These are phyloP conservation scores for Amanita pallidorosea DNA, from an alignment of 768 basidiomycete species.

Conservation along the genomic window DNA sequence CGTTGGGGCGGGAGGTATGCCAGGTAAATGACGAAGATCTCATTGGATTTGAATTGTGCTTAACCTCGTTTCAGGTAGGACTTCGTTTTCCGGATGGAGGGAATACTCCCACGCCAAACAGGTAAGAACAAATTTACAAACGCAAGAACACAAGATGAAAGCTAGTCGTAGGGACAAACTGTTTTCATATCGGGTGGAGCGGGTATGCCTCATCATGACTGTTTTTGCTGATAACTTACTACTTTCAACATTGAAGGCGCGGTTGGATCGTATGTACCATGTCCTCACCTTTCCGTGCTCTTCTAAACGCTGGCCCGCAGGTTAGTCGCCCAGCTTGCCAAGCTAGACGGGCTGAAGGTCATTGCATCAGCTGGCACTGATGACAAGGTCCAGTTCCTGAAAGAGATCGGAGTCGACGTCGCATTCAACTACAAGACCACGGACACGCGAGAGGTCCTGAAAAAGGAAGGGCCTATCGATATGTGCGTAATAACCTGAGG, in stretches of 20 bases:
- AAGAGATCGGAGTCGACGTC: slow-evolving; percentile 53
- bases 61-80: slow-evolving; percentile 23
- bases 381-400: slow-evolving; percentile 59
- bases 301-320: slow-evolving; percentile 6
- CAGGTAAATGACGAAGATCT: slow-evolving; percentile 20
- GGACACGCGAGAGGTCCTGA: slow-evolving; percentile 37
- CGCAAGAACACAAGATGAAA: neutral
- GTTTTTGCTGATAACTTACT: neutral
- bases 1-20: slow-evolving; percentile 40
- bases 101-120: slow-evolving; percentile 27
- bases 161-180: slow-evolving; percentile 22
- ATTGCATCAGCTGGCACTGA: slow-evolving; percentile 65
- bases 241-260: slow-evolving; percentile 16
- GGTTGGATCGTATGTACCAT: slow-evolving; percentile 47
- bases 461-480: slow-evolving; percentile 41
- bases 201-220: neutral
- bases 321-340: slow-evolving; percentile 40
- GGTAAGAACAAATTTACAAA: slow-evolving; percentile 11
- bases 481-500: slow-evolving; percentile 18
- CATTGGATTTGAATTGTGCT: neutral
- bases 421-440: slow-evolving; percentile 68
- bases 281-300: neutral
- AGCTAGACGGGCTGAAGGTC: slow-evolving; percentile 44
- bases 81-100: slow-evolving; percentile 29
- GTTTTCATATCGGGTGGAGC: slow-evolving; percentile 31